phyloP scores from a whole-genome alignment of 2,329 filamentous ascomycete genomes.

The Penicillium rolfsii region DNA sequence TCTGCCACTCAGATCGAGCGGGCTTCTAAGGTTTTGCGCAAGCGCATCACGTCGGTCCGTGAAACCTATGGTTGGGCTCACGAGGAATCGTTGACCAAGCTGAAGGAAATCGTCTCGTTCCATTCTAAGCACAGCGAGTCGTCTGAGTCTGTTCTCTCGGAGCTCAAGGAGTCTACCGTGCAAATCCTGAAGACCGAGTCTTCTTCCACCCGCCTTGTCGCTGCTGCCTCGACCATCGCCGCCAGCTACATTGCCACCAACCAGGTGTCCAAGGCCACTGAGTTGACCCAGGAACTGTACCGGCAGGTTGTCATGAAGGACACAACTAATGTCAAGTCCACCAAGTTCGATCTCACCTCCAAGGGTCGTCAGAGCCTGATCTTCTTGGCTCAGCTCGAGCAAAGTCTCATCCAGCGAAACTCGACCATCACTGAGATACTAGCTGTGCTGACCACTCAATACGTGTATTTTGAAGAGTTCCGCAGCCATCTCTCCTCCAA shows the following conservation, averaged over 20 bases:
- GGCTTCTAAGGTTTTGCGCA: conserved; percentile 36
- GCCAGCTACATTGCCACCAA: conserved; percentile 41
- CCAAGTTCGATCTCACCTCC: conserved; percentile 39
- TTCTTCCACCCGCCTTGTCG: conserved; percentile 34
- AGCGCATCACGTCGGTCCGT: conserved; percentile 36
- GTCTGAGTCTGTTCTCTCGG: conserved; percentile 32
- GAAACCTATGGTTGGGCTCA: conserved; percentile 45
- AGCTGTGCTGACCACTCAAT: conserved; percentile 50
- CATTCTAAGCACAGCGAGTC: conserved; percentile 40
- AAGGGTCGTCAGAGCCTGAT: conserved; percentile 43
- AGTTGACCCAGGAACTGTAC: conserved; percentile 44
- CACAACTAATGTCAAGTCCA: conserved; percentile 30
- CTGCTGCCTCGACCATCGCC: conserved; percentile 43
- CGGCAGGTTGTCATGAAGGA: conserved; percentile 46
- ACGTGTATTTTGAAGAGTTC: conserved; percentile 47
- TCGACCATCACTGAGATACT: conserved; percentile 48
- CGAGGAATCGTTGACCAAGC: conserved; percentile 42
- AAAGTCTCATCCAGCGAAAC: conserved; percentile 39
- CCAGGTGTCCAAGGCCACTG: conserved; percentile 38
- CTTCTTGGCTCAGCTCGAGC: conserved; percentile 53
- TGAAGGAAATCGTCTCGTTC: conserved; percentile 43
- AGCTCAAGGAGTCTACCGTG: conserved; percentile 41
- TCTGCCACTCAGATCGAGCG: conserved; percentile 36
- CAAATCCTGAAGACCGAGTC: conserved; percentile 42
- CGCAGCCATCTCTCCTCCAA: conserved; percentile 44